Base-by-base conservation (phyloP, 1,284 basidiomycete species). In the Ustilago vetiveriae region DNA sequence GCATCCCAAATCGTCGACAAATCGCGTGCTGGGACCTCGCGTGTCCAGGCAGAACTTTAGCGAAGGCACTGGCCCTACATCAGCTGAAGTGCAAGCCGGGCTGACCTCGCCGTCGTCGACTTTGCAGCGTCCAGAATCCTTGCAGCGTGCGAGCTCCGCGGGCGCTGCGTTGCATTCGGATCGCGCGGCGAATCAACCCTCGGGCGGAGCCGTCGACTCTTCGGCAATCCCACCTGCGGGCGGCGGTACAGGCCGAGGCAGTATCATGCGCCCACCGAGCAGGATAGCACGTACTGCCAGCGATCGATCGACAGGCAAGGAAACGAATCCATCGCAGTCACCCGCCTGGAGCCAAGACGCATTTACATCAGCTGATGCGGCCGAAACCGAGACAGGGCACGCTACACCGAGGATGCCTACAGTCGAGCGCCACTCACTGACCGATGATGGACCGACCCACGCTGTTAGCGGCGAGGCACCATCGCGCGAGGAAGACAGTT, bases 71-170 rank as follows among this genome's bases (percentile, higher is more conserved):
- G 43, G 43, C 1, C 8, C 30, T 6, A 8, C 54, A 21, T 3
- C 27, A 4, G 10, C 42, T 8, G 46, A 41, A 39, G 27, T 38
- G 8, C 45, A 54, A 13, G 16, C 42, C 11, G 46, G 23, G 17
- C 24, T 32, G 1, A 14, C 24, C 7, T 38, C 41, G 1, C 10
- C 45, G 21, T 6, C 32, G 6, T 22, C 21, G 6, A 10, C 26
- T 7, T 38, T 36, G 17, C 49, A 44, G 19, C 64, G 51, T 13
- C 40, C 52, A 11, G 62, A 70, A 3, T 43, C 62, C 4, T 42
- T 71, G 22, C 57, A 71, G 33, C 57, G 68, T 21, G 58, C 68
- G 14, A 55, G 58, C 47, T 71, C 68, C 22, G 60, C 60, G 14
- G 45, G 39, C 6, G 59, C 66, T 6, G 42, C 51, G 7, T 16